phyloP scores from a whole-genome alignment of 1,284 basidiomycete species.

The Boletellus deceptivus region DNA sequence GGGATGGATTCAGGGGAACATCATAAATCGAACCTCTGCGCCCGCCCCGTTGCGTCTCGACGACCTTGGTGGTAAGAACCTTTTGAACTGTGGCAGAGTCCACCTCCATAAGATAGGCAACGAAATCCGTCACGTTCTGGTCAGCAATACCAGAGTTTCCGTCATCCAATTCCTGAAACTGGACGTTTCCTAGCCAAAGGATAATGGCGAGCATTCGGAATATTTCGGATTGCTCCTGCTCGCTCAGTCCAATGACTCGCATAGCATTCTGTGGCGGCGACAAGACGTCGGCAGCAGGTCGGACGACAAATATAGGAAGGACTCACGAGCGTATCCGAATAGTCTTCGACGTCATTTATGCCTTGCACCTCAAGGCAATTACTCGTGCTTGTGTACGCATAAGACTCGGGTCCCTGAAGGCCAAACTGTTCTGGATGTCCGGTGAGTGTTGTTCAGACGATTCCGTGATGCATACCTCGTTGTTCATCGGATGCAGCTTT shows the following conservation, averaged over 20 bases:
- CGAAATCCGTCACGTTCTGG: constrained; percentile 90
- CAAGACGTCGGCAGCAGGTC: constrained; percentile 17
- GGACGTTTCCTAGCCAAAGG: constrained; percentile 96
- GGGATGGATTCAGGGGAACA: constrained; percentile 92
- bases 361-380: constrained; percentile 90
- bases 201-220: constrained; percentile 91
- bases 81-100: constrained; percentile 81
- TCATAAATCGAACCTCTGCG: constrained; percentile 94
- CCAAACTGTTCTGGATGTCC: constrained; percentile 81
- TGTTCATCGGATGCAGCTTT: constrained; percentile 90
- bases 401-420: constrained; percentile 95
- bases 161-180: constrained; percentile 86
- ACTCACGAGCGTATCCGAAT: constrained; percentile 80
- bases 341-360: constrained; percentile 90
- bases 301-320: background rate
- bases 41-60: constrained; percentile 94
- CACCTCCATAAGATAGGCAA: constrained; percentile 92
- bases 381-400: constrained; percentile 90
- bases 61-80: constrained; percentile 79
- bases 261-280: constrained; percentile 72
- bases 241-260: constrained; percentile 85
- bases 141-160: constrained; percentile 86
- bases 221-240: constrained; percentile 89
- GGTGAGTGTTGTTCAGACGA: constrained; percentile 13
- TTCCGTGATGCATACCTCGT: constrained; percentile 54